These are phyloP conservation scores for Phoenix dactylifera DNA, from an alignment of 176 grass and related monocot species.

Conservation along the genomic window DNA sequence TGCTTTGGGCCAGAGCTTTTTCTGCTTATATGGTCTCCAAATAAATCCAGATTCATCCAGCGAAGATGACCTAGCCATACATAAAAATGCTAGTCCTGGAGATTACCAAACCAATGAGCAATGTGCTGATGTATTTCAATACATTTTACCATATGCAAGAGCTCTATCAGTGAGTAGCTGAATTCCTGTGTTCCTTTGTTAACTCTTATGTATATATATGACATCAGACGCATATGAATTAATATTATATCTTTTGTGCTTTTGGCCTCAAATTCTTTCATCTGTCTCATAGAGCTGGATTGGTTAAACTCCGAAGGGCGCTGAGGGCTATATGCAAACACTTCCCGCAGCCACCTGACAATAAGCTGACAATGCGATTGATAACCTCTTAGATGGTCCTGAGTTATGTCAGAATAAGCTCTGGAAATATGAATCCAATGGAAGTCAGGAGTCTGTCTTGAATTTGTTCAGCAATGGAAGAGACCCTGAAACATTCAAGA, in stretches of 20 bases:
- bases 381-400: slow-evolving; percentile 73
- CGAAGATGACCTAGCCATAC: slow-evolving; percentile 77
- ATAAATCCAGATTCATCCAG: slow-evolving; percentile 87
- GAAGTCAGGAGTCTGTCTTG: slow-evolving; percentile 48
- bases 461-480: slow-evolving; percentile 60
- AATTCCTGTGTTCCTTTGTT: background rate
- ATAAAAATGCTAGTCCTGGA: slow-evolving; percentile 84
- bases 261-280: background rate
- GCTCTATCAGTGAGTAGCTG: slow-evolving; percentile 62
- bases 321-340: slow-evolving; percentile 87
- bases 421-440: slow-evolving; percentile 53
- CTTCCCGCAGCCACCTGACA: slow-evolving; percentile 76
- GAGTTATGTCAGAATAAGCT: slow-evolving; percentile 76
- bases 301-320: slow-evolving; percentile 83
- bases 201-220: too few relatives aligned
- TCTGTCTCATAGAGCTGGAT: slow-evolving; percentile 63
- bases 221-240: too few relatives aligned
- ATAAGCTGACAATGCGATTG: slow-evolving; percentile 52
- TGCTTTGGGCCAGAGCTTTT: slow-evolving; percentile 92
- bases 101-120: slow-evolving; percentile 97
- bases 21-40: slow-evolving; percentile 89
- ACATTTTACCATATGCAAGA: slow-evolving; percentile 86
- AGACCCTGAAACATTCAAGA: slow-evolving; percentile 58
- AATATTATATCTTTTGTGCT: too few relatives aligned
- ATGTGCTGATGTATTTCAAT: slow-evolving; percentile 99